Base-by-base conservation (phyloP, 768 basidiomycete genomes). In the Hypholoma fasciculare region DNA sequence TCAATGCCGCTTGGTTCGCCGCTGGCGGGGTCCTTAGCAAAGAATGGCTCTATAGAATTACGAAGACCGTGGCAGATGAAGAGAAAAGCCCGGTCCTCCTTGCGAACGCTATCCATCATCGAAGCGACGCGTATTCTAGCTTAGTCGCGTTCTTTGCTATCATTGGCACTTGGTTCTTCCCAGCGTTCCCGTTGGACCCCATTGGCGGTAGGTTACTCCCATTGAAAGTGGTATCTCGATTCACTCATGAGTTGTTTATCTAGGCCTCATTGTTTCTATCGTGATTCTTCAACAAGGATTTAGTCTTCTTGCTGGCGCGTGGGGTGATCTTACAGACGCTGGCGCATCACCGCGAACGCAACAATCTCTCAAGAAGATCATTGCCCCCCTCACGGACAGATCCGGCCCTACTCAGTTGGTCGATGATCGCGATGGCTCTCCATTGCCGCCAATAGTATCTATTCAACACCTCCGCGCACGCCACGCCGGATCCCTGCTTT, bases 1-100 rank as follows among this genome's bases (percentile, higher is more conserved):
- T 93, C 42, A 95, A 98, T 68, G 97, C 97, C 17, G 94, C 95
- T 27, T 98, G 96, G 95, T 96, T 98, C 66, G 97, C 97, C 7
- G 85, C 86, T 1, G 65, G 86, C 19, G 87, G 92, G 61, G 85
- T 98, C 2, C 50, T 93, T 3, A 72, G 82, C 59, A 99, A 99
- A 69, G 97, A 99, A 72, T 98, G 90, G 88, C 71, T 99, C 12
- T 98, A 96, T 73, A 79, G 95, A 43, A 76, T 88, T 47, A 98
- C 95, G 48, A 90, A 90, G 68, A 84, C 82, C 54, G 96, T 99
- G 30, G 97, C 96, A 11, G 86, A 92, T 57, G 85, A 93, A 65
- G 95, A 98, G 72, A 87, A 87, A 65, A 93, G 90, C 66, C 92
- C 93, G 4, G 97, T 99, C 0, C 74, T 99, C 52, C 77, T 89